Conservation (phyloP, 2,329 filamentous ascomycete species). For the Fusarium brevicatenulatum region DNA sequence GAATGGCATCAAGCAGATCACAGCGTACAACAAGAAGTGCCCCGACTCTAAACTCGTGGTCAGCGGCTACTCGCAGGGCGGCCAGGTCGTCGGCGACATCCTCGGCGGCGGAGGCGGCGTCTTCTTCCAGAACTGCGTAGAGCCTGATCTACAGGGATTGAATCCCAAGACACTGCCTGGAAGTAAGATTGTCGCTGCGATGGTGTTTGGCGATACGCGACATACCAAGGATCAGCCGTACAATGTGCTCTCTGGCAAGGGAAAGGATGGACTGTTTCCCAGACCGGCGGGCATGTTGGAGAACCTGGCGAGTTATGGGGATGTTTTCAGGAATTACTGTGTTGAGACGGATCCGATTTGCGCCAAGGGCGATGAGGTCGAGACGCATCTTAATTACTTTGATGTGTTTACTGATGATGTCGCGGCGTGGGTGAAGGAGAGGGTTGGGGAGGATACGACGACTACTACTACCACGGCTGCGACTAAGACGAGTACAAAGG, state of each 20-base stretch:
- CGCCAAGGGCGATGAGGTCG: not conserved
- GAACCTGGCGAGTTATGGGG: slow-evolving; percentile 10
- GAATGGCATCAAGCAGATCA: slow-evolving; percentile 24
- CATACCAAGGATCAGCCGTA: slow-evolving; percentile 11
- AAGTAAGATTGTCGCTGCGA: slow-evolving; percentile 8
- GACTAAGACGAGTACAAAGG: not conserved
- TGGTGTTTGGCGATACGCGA: slow-evolving; percentile 19
- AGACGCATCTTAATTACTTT: slow-evolving; percentile 21
- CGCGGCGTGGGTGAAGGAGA: slow-evolving; percentile 11
- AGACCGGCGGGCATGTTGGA: slow-evolving; percentile 8
- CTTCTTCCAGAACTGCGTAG: slow-evolving; percentile 16
- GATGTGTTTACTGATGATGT: slow-evolving; percentile 9
- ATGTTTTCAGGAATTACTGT: slow-evolving; percentile 6
- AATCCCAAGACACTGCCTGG: not conserved
- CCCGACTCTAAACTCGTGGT: slow-evolving; percentile 16
- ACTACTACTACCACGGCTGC: not conserved
- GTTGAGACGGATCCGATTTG: slow-evolving; percentile 18
- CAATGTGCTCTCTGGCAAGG: slow-evolving; percentile 4
- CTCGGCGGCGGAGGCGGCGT: slow-evolving; percentile 22
- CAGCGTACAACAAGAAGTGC: slow-evolving; percentile 16
- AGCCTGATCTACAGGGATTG: not conserved
- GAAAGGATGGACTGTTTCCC: slow-evolving; percentile 9
- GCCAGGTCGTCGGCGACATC: slow-evolving; percentile 14
- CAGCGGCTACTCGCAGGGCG: slow-evolving; percentile 18
- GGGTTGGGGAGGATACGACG: not conserved